Conservation (phyloP, 1,139 yeast species). For the Saccharomyces pastorianus region DNA sequence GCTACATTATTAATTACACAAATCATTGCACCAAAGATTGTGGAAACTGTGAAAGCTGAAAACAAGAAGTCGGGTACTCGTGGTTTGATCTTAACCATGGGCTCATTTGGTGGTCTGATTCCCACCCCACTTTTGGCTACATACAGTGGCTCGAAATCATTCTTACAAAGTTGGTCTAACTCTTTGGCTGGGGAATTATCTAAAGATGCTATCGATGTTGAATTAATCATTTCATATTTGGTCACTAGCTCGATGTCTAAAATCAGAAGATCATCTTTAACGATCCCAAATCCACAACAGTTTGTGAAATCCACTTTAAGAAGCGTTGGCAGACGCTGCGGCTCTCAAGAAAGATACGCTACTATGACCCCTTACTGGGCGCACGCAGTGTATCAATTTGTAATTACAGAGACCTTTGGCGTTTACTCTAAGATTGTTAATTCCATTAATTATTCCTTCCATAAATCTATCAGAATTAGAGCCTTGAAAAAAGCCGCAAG, state of each 20-base stretch:
- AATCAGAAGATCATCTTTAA: constrained; percentile 61
- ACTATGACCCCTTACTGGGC: constrained; percentile 90
- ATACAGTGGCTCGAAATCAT: constrained; percentile 93
- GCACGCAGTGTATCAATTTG: constrained; percentile 89
- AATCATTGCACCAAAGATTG: constrained; percentile 59
- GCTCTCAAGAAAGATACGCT: constrained; percentile 85
- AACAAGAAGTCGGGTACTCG: constrained; percentile 32
- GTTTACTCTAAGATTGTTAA: constrained; percentile 68
- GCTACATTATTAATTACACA: constrained; percentile 83
- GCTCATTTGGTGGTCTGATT: constrained; percentile 88
- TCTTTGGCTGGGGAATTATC: constrained; percentile 84
- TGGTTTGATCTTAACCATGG: constrained; percentile 87
- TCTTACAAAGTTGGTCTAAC: constrained; percentile 84
- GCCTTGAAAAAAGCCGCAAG: constrained; percentile 76
- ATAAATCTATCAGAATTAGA: constrained; percentile 66
- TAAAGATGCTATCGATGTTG: constrained; percentile 68
- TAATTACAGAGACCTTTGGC: constrained; percentile 70
- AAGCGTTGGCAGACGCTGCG: constrained; percentile 73
- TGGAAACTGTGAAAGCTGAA: constrained; percentile 41
- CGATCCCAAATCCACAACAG: constrained; percentile 73
- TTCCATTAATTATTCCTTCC: constrained; percentile 63
- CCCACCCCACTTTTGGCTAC: constrained; percentile 92
- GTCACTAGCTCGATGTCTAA: constrained; percentile 96
- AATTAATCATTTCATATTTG: constrained; percentile 77
- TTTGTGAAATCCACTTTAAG: constrained; percentile 67